A percentile compares a stretch with the other conserved stretches of the same genome.
Conservation (phyloP, 805 yeast species). For the Kodamaea kaohsiungensis region DNA sequence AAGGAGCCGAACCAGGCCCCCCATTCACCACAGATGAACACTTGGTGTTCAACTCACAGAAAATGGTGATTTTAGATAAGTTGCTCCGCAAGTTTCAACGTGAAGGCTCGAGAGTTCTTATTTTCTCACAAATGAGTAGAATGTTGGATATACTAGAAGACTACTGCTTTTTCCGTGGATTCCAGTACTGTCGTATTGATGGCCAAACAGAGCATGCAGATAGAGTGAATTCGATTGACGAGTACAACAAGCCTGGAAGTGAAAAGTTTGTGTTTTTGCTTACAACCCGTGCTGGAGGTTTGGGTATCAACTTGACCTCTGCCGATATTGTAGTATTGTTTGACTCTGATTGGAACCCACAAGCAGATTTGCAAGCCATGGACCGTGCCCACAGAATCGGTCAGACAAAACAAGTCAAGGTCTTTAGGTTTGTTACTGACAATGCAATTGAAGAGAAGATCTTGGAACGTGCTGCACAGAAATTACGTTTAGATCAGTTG, state of each 20-base stretch:
- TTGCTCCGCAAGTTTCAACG: constrained; percentile 58
- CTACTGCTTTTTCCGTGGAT: constrained; percentile 69
- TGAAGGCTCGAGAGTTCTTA: constrained; percentile 76
- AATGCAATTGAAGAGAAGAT: constrained; percentile 85
- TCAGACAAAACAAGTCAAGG: constrained; percentile 80
- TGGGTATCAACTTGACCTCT: constrained; percentile 80
- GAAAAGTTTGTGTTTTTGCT: constrained; percentile 71
- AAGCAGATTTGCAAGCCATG: constrained; percentile 87
- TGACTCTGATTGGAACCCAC: constrained; percentile 90
- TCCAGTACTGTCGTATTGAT: constrained; percentile 75
- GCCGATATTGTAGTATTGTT: constrained; percentile 75
- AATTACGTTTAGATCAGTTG: constrained; percentile 73
- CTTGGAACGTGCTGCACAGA: constrained; percentile 78
- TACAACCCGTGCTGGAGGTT: constrained; percentile 89
- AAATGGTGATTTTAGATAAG: constrained; percentile 70
- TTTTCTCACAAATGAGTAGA: constrained; percentile 83
- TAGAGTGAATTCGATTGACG: constrained; percentile 74
- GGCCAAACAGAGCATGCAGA: constrained; percentile 82
- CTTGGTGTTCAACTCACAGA: constrained; percentile 69
- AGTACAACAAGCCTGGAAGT: constrained; percentile 72
- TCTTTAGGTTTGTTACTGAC: constrained; percentile 74
- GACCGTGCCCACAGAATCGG: constrained; percentile 90
- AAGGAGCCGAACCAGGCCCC: constrained; percentile 90
- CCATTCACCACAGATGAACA: constrained; percentile 87
- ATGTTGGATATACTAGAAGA: constrained; percentile 80